Conservation (phyloP, 179 eudicot genomes). For the Drosera spatulata region DNA sequence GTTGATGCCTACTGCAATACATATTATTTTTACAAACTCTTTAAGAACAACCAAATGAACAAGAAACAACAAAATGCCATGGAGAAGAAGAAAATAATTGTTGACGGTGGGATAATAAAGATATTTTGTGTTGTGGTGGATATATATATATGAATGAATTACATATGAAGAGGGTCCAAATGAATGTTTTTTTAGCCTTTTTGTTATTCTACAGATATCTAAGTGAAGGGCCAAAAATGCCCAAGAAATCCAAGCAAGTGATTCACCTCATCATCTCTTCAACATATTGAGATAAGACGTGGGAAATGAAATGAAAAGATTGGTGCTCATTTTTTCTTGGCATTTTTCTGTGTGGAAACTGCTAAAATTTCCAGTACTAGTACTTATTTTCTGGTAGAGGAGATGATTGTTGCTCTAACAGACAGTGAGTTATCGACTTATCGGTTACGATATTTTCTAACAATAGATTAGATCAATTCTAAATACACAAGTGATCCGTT, state of each 20-base stretch:
- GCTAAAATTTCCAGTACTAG: background rate
- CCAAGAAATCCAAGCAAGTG: conserved; percentile 59
- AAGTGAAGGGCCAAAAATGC: conserved; percentile 87
- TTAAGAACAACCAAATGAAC: conserved; percentile 8
- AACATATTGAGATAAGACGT: conserved; percentile 15
- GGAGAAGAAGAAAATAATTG: conserved; percentile 8
- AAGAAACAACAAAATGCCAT: background rate
- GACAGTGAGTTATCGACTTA: no score
- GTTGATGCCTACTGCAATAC: conserved; percentile 19
- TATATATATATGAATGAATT: background rate
- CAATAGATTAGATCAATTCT: no score
- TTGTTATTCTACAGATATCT: conserved; percentile 65
- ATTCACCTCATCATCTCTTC: conserved; percentile 55
- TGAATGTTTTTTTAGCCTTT: conserved; percentile 3
- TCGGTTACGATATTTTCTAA: no score
- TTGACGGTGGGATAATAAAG: background rate
- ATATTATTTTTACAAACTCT: background rate
- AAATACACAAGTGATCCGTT: no score
- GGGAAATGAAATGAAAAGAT: background rate
- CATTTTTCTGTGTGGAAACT: background rate
- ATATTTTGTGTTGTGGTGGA: background rate
- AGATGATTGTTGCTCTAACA: background rate
- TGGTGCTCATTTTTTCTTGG: background rate
- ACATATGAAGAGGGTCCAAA: background rate
- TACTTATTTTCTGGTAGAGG: background rate